Evolutionary conservation across 345 rosid genomes (phyloP).

Genomic region (Limnanthes douglasii): DNA sequence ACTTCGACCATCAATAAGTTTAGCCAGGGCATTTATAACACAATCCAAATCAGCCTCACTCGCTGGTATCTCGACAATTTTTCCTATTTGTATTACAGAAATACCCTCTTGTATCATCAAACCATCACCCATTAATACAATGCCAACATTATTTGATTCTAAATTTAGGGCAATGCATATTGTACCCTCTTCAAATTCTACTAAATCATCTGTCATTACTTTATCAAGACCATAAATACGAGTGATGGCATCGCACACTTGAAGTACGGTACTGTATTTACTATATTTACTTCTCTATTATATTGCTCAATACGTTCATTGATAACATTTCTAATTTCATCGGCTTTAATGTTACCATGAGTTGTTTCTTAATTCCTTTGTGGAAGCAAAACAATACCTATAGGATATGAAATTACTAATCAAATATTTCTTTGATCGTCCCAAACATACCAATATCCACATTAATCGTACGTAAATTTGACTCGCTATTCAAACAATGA

Average conservation of each 20-base stretch:
- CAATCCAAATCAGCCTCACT: background rate
- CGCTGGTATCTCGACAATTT: background rate
- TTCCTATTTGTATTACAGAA: slow-evolving; percentile 3
- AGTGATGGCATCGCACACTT: background rate
- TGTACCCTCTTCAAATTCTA: slow-evolving; percentile 7
- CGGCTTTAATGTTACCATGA: background rate
- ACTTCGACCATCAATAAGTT: too few species aligned
- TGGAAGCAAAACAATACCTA: background rate
- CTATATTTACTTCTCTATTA: background rate
- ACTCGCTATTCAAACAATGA: too few species aligned
- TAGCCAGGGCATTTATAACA: background rate
- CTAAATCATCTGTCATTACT: slow-evolving; percentile 4
- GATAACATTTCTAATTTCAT: background rate
- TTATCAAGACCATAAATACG: slow-evolving; percentile 6
- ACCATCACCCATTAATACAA: slow-evolving; percentile 10
- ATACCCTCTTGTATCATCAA: slow-evolving; percentile 7
- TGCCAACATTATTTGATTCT: slow-evolving; percentile 2
- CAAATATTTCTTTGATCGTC: too few species aligned
- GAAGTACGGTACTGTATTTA: background rate
- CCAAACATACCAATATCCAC: too few species aligned
- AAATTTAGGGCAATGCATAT: background rate
- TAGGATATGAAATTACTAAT: too few species aligned
- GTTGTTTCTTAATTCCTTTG: background rate
- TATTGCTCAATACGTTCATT: background rate
- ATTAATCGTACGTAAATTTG: too few species aligned